Percentiles rank a stretch among this genome's conserved stretches.
These are phyloP conservation scores for Hyphopichia khmerensis DNA, from an alignment of 1,139 yeast genomes.

Conservation along the genomic window DNA sequence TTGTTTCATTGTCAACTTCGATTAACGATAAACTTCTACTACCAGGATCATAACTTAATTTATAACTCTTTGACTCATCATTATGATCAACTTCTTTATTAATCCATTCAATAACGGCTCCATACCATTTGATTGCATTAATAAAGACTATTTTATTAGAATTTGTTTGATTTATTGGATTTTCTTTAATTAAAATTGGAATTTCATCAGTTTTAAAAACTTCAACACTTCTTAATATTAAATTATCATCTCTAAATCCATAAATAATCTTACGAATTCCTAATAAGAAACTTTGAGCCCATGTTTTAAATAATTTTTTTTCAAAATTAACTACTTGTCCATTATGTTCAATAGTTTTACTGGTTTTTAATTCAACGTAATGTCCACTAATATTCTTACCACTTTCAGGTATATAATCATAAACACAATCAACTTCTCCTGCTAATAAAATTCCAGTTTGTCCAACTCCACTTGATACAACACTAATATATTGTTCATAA, in stretches of 20 bases:
- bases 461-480: slow-evolving; percentile 84
- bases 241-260: slow-evolving; percentile 80
- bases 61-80: slow-evolving; percentile 36
- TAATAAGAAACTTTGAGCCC: slow-evolving; percentile 92
- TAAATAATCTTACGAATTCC: slow-evolving; percentile 78
- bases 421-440: slow-evolving; percentile 90
- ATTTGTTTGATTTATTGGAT: slow-evolving; percentile 24
- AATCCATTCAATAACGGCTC: slow-evolving; percentile 81
- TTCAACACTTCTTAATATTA: slow-evolving; percentile 66
- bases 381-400: slow-evolving; percentile 55
- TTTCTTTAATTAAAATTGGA: slow-evolving; percentile 57
- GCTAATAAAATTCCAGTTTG: slow-evolving; percentile 66
- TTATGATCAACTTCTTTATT: slow-evolving; percentile 49
- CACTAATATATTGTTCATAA: slow-evolving; percentile 73
- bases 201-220: slow-evolving; percentile 75
- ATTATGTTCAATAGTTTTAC: slow-evolving; percentile 51
- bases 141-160: slow-evolving; percentile 64
- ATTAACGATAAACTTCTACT: slow-evolving; percentile 27
- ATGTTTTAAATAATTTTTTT: slow-evolving; percentile 67
- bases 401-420: slow-evolving; percentile 69
- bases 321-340: slow-evolving; percentile 64
- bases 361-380: slow-evolving; percentile 84
- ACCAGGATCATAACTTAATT: slow-evolving; percentile 35
- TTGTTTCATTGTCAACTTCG: slow-evolving; percentile 27
- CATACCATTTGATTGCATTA: slow-evolving; percentile 81